A percentile compares a stretch with the other conserved stretches of the same genome.
phyloP scores from a whole-genome alignment of 768 basidiomycete genomes.

The Tubosaeta sp. region DNA sequence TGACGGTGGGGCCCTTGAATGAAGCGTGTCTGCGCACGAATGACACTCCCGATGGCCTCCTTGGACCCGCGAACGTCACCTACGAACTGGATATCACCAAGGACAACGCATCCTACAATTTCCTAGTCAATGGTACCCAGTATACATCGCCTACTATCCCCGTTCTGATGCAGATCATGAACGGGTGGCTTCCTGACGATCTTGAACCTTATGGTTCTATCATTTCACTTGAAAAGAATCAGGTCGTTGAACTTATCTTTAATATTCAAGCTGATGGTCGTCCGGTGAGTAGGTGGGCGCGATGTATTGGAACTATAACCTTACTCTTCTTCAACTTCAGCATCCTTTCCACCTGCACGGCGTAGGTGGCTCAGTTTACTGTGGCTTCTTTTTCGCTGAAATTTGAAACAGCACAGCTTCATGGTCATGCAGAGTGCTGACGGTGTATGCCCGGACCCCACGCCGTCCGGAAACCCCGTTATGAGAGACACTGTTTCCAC shows the following conservation, averaged over 20 bases:
- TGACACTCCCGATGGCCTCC: neutral
- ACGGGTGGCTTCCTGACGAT: neutral
- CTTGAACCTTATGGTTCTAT: neutral
- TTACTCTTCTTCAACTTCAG: neutral
- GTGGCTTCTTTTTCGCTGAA: neutral
- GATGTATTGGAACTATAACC: conserved; percentile 23
- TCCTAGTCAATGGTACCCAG: conserved; percentile 11
- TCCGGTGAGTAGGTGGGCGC: conserved; percentile 31
- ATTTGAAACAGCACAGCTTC: conserved; percentile 37
- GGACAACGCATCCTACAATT: conserved; percentile 10
- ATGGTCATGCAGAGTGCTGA: conserved; percentile 41
- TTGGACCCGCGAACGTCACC: conserved; percentile 10
- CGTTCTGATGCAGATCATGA: conserved; percentile 21
- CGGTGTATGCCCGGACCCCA: neutral
- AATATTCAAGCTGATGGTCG: conserved; percentile 7
- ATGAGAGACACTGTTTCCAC: conserved; percentile 42
- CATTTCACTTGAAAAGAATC: conserved; percentile 9
- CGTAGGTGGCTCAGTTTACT: neutral
- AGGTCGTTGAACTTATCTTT: conserved; percentile 13
- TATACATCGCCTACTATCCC: conserved; percentile 15
- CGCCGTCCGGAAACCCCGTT: conserved; percentile 52
- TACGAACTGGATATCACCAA: conserved; percentile 12
- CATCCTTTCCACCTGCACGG: conserved; percentile 23
- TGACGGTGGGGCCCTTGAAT: neutral
- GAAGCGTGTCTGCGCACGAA: neutral